Evolutionary conservation across 179 eudicot genomes (phyloP), one percentile per base, ranked within the genome.

Genomic region (Drosera spatulata): DNA sequence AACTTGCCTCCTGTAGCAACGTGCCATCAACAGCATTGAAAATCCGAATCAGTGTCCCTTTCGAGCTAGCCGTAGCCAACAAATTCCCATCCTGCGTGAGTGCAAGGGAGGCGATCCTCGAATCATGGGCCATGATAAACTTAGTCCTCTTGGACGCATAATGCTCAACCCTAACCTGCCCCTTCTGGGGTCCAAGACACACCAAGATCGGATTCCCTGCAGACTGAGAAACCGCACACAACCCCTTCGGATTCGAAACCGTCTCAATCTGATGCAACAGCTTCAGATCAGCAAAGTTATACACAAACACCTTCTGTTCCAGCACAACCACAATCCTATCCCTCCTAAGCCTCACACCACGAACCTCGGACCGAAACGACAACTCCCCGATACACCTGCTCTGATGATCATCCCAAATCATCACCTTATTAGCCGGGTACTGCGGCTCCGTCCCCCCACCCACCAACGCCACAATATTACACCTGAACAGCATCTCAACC

Each of bases 151-250:
- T 77, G 4, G 71, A 58, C 0, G 71, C 82, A 7, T 77, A 91
- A 77, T 83, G 82, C 79, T 85, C 96, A 64, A 91, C 82, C 71
- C 97, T 80, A 51, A 91, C 76, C 66, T 87, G 86, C 41, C 97
- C 97, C 69, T 80, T 88, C 67, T 77, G 90, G 73, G 80, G 59
- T 10, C 96, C 97, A 3, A 76, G 82, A 44, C 81, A 85, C 5
- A 77, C 94, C 62, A 91, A 41, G 15, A 91, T 91, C 49, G 71
- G 48, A 10, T 77, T 61, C 12, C 73, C 77, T 3, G 84, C 56
- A 12, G 45, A 47, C 15, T 77, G 77, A 4, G 94, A 87, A 9
- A 91, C 80, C 66, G 71, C 96, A 11, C 97, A 91, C 14, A 91
- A 71, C 10, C 97, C 97, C 74, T 83, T 85, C 3, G 90, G 94